Evolutionary conservation across 2,329 filamentous ascomycete genomes (phyloP).

Genomic region (Trichoderma arundinaceum): DNA sequence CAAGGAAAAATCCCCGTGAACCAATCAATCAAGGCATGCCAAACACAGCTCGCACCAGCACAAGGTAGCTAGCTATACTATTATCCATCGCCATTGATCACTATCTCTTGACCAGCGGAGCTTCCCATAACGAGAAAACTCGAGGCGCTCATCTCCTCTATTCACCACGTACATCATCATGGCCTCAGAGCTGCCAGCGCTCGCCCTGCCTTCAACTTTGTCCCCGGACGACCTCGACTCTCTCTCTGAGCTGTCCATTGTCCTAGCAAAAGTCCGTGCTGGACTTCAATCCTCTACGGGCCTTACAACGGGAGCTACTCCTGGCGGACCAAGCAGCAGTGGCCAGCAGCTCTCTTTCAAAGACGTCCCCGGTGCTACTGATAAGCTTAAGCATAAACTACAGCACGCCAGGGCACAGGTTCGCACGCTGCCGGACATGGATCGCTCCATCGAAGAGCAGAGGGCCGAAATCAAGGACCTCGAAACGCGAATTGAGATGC

Average conservation of each 20-base stretch:
- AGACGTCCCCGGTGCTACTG: conserved; percentile 78
- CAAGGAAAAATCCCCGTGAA: conserved; percentile 5
- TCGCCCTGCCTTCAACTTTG: conserved; percentile 67
- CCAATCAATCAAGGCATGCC: conserved; percentile 19
- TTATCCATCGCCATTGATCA: not conserved
- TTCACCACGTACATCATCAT: conserved; percentile 24
- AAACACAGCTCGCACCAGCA: not conserved
- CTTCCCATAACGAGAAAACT: not conserved
- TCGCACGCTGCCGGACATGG: conserved; percentile 71
- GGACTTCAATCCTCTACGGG: conserved; percentile 51
- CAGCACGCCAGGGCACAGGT: conserved; percentile 75
- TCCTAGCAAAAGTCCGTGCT: conserved; percentile 74
- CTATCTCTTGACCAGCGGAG: not conserved
- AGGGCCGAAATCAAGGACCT: conserved; percentile 71
- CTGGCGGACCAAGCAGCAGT: conserved; percentile 43
- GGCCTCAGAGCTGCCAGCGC: conserved; percentile 49
- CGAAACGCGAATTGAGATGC: conserved; percentile 65
- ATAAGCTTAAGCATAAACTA: conserved; percentile 80
- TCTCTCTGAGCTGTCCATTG: conserved; percentile 77
- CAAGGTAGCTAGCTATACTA: not conserved
- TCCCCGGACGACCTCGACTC: conserved; percentile 85
- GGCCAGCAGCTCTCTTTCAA: conserved; percentile 61
- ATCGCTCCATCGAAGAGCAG: conserved; percentile 70
- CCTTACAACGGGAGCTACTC: conserved; percentile 48
- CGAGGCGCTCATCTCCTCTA: not conserved